These are phyloP conservation scores for Novakomyces olei DNA, from an alignment of 805 yeast species.

Conservation along the genomic window DNA sequence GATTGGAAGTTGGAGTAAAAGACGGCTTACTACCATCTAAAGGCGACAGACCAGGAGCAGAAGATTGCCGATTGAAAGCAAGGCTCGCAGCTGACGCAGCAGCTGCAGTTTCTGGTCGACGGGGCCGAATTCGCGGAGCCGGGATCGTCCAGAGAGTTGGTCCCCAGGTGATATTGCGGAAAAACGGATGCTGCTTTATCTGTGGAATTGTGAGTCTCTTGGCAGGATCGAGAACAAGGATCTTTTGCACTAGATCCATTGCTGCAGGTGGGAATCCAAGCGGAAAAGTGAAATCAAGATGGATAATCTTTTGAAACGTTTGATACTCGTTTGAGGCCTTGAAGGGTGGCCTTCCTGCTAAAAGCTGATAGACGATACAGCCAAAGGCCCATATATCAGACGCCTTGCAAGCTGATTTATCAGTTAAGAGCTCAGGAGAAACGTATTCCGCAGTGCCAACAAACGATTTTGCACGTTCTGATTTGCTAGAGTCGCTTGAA, in stretches of 20 bases:
- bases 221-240: constrained; percentile 51
- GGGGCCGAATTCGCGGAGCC: constrained; percentile 1
- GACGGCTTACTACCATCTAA: too few species aligned
- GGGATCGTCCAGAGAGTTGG: background rate
- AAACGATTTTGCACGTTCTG: constrained; percentile 73
- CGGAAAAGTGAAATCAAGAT: constrained; percentile 50
- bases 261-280: constrained; percentile 40
- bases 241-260: constrained; percentile 40
- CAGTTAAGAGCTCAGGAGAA: constrained; percentile 26
- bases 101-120: too few species aligned
- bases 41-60: too few species aligned
- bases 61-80: too few species aligned
- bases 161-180: constrained; percentile 23
- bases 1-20: too few species aligned
- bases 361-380: constrained; percentile 63
- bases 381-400: constrained; percentile 91
- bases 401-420: constrained; percentile 61
- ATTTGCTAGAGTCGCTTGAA: constrained; percentile 39
- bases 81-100: too few species aligned
- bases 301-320: constrained; percentile 73
- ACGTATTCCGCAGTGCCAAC: constrained; percentile 6
- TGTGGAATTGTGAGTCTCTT: constrained; percentile 34
- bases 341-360: constrained; percentile 73
- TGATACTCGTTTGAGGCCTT: constrained; percentile 67
- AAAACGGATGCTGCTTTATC: constrained; percentile 52